A percentile compares a stretch with the other conserved stretches of the same genome.
Evolutionary conservation across 192 early-diverging fungal genomes (phyloP).

Genomic region (Powellomyces hirtus): DNA sequence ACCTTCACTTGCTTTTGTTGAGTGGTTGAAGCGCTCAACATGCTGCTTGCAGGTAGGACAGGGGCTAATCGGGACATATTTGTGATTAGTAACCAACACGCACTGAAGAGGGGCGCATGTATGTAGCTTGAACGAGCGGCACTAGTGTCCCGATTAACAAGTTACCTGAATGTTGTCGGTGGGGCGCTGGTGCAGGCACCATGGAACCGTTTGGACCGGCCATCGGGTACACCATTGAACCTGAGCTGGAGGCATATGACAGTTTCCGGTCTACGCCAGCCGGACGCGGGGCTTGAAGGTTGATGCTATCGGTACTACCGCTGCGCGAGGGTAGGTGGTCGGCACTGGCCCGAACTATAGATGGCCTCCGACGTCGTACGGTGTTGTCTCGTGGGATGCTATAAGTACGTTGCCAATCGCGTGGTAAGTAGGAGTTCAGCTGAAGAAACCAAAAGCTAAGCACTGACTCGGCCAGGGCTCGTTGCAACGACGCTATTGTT

Average conservation of each 20-base stretch:
- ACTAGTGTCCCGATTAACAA: no score
- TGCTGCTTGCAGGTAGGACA: background rate
- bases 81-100: background rate
- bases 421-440: no score
- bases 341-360: background rate
- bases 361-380: background rate
- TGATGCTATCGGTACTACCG: constrained; percentile 7
- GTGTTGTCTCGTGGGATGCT: constrained; percentile 9
- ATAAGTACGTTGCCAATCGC: no score
- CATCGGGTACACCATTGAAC: constrained; percentile 31
- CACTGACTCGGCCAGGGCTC: constrained; percentile 33
- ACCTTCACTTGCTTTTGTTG: constrained; percentile 62
- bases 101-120: no score
- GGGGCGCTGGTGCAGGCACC: constrained; percentile 16
- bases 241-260: constrained; percentile 26
- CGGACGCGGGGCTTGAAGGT: background rate
- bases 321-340: constrained; percentile 6
- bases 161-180: constrained; percentile 9
- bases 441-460: no score
- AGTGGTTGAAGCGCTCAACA: background rate
- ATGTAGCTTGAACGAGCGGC: no score
- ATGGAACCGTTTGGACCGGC: constrained; percentile 22
- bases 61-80: background rate
- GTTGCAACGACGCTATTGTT: constrained; percentile 23
- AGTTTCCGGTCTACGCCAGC: constrained; percentile 15